These are phyloP conservation scores for Huntiella decipiens DNA, from an alignment of 2,329 filamentous ascomycete genomes.

Conservation along the genomic window DNA sequence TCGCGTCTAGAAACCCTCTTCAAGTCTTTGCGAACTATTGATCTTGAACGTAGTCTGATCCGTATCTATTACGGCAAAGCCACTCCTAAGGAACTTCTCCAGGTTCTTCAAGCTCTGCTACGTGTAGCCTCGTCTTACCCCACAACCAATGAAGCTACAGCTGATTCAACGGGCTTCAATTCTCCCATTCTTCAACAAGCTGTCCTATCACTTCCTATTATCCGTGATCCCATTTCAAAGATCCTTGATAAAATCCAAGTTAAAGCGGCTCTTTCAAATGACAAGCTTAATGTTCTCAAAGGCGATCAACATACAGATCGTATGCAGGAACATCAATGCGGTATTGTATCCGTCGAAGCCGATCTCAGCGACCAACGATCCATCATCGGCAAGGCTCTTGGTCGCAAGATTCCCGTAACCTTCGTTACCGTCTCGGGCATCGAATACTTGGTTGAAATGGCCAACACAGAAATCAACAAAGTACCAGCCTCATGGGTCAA, in stretches of 20 bases:
- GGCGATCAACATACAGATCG: constrained; percentile 75
- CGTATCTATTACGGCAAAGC: constrained; percentile 97
- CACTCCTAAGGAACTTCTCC: constrained; percentile 69
- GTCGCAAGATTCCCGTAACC: constrained; percentile 47
- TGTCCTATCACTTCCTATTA: constrained; percentile 56
- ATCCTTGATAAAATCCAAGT: constrained; percentile 76
- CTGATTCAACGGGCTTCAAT: constrained; percentile 47
- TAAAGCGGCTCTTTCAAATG: constrained; percentile 63
- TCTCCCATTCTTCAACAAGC: constrained; percentile 53
- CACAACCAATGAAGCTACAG: constrained; percentile 48
- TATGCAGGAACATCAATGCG: constrained; percentile 74
- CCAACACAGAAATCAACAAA: constrained; percentile 61
- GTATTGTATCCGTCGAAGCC: constrained; percentile 80
- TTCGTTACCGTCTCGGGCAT: constrained; percentile 80
- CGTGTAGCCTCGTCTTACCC: constrained; percentile 46
- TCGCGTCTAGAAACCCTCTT: constrained; percentile 60
- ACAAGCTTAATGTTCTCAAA: constrained; percentile 88
- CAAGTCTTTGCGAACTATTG: constrained; percentile 44
- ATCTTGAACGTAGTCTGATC: constrained; percentile 83
- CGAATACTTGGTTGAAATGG: constrained; percentile 84
- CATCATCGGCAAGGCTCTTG: constrained; percentile 52
- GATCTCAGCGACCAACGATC: constrained; percentile 63
- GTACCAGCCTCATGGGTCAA: constrained; percentile 92
- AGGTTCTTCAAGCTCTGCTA: constrained; percentile 70
- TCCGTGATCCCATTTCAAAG: constrained; percentile 49